Conservation (phyloP, 2,329 filamentous ascomycete genomes). For the Fusarium sp. region DNA sequence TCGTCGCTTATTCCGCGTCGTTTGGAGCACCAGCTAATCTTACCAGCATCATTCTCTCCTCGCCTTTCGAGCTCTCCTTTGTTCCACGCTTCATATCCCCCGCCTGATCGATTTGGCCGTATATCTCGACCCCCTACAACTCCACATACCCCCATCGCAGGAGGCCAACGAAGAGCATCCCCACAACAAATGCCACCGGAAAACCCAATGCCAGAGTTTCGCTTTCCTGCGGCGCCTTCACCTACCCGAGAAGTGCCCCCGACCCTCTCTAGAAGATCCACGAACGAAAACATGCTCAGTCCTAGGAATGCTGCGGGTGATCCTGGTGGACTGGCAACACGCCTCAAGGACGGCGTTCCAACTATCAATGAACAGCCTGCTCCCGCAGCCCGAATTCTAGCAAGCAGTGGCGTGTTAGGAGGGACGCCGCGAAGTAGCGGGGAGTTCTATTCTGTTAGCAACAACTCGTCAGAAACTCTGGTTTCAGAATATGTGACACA, state of each 20-base stretch:
- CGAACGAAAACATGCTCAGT: slow-evolving; percentile 58
- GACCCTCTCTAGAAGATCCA: slow-evolving; percentile 47
- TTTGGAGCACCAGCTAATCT: slow-evolving; percentile 27
- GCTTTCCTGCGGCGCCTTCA: slow-evolving; percentile 65
- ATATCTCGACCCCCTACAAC: slow-evolving; percentile 59
- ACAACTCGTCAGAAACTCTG: slow-evolving; percentile 93
- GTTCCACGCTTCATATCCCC: slow-evolving; percentile 68
- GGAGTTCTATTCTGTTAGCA: slow-evolving; percentile 95
- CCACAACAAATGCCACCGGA: slow-evolving; percentile 55
- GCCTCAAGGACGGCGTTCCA: slow-evolving; percentile 61
- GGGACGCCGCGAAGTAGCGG: slow-evolving; percentile 90
- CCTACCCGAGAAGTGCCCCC: slow-evolving; percentile 54
- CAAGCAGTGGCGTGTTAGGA: slow-evolving; percentile 78
- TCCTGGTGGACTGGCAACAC: slow-evolving; percentile 54
- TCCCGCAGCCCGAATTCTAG: slow-evolving; percentile 77
- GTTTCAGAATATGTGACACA: slow-evolving; percentile 87
- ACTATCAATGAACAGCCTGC: slow-evolving; percentile 69
- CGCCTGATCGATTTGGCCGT: slow-evolving; percentile 62
- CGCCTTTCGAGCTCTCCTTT: slow-evolving; percentile 64
- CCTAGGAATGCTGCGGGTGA: slow-evolving; percentile 56
- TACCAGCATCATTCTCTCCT: slow-evolving; percentile 55
- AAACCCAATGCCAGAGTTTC: slow-evolving; percentile 67
- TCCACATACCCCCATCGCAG: slow-evolving; percentile 60
- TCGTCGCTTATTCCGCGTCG: slow-evolving; percentile 40
- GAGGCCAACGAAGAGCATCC: slow-evolving; percentile 55